These are phyloP conservation scores for Penicillium soppii DNA, from an alignment of 495 filamentous ascomycete genomes.

Conservation along the genomic window DNA sequence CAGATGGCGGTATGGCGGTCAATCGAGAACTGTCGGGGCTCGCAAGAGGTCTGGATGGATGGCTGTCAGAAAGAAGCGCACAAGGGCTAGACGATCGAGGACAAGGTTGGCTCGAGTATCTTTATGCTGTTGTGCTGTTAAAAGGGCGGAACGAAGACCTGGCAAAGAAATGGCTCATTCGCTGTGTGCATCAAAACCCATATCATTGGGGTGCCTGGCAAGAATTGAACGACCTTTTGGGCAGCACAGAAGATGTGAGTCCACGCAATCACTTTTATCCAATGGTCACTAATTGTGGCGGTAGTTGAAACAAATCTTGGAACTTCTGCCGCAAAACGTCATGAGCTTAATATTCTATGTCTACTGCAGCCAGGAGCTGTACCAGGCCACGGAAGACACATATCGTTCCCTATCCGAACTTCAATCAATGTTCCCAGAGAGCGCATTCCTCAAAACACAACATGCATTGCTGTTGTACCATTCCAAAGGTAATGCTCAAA, in stretches of 20 bases:
- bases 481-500: conserved; percentile 56
- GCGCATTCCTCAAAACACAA: conserved; percentile 85
- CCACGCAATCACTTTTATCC: conserved; percentile 10
- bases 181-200: conserved; percentile 80
- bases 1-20: conserved; percentile 75
- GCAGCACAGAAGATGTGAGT: conserved; percentile 78
- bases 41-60: conserved; percentile 70
- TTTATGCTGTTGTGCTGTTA: conserved; percentile 87
- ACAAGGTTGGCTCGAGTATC: conserved; percentile 94
- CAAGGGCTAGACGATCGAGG: conserved; percentile 61
- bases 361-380: conserved; percentile 85
- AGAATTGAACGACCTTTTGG: conserved; percentile 74
- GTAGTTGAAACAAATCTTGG: conserved; percentile 56
- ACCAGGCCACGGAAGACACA: conserved; percentile 70
- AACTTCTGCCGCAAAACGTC: conserved; percentile 79
- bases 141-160: conserved; percentile 86
- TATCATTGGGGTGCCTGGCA: conserved; percentile 98
- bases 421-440: conserved; percentile 77
- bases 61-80: conserved; percentile 63
- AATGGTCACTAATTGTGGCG: conserved; percentile 13
- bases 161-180: conserved; percentile 78
- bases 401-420: conserved; percentile 74
- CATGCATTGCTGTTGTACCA: conserved; percentile 88
- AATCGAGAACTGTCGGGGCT: conserved; percentile 82
- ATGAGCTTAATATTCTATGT: conserved; percentile 93